Evolutionary conservation across 345 rosid genomes (phyloP).

Genomic region (Cardamine resedifolia): DNA sequence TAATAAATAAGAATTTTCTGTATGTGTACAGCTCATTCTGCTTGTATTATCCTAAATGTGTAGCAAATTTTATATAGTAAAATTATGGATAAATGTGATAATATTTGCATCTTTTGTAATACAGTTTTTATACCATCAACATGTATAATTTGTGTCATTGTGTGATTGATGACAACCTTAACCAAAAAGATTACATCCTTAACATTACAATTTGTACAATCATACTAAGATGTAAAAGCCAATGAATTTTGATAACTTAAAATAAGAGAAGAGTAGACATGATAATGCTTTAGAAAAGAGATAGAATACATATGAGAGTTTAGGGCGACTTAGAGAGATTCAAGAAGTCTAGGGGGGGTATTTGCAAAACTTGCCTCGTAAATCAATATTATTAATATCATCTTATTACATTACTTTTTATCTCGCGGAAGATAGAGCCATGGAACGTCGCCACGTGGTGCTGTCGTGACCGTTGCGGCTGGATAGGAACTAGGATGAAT

Average conservation of each 20-base stretch:
- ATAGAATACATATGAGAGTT: neutral
- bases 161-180: too few species aligned
- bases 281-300: neutral
- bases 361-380: neutral
- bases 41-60: too few species aligned
- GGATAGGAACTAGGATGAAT: slow-evolving; percentile 28
- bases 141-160: neutral
- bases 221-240: neutral
- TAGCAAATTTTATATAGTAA: neutral
- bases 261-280: too few species aligned
- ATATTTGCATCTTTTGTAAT: too few species aligned
- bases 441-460: slow-evolving; percentile 14
- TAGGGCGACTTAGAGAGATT: neutral
- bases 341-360: neutral
- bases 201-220: neutral
- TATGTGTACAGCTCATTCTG: too few species aligned
- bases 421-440: slow-evolving; percentile 16
- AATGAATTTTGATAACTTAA: too few species aligned
- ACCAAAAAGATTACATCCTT: too few species aligned
- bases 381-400: neutral
- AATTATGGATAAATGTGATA: neutral
- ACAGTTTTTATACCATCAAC: neutral
- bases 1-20: too few species aligned
- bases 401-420: neutral
- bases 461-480: neutral